Evolutionary conservation across 768 basidiomycete genomes (phyloP), one percentile per base, ranked within the genome.

Genomic region (Dentipellis fragilis): DNA sequence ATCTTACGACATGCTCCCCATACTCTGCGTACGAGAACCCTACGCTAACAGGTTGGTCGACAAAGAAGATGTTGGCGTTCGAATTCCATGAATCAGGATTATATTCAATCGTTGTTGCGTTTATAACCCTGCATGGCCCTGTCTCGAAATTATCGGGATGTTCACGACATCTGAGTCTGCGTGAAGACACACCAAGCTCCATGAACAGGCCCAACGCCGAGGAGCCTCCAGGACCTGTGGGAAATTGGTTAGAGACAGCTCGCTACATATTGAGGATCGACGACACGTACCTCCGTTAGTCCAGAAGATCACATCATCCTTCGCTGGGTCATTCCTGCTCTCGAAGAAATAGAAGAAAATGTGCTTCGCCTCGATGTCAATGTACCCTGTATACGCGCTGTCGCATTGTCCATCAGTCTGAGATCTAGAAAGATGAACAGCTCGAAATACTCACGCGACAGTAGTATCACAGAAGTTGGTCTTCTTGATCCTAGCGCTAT

Each of bases 301-400:
- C 69, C 69, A 70, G 57, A 70, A 64, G n/a, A 68, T 61, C n/a
- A 69, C 64, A 54, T 68, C 65, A 40, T 68, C 68, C 34, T 42
- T 66, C 22, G 62, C 62, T 0, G 70, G 71, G 42, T 69, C 57
- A 22, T 61, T 63, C 48, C 77, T 61, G 35, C 71, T 72, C 61
- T 78, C 76, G 62, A 79, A 78, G 65, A 79, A 80, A 66, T 85
- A 85, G 71, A 87, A 87, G 67, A 83, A 84, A 45, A 84, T 53
- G 58, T 84, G 83, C 54, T 81, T 77, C 19, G 81, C 80, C 62
- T 80, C 72, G 47, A 83, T 73, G 57, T 85, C 84, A 54, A 86
- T 82, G 60, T 85, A 85, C 10, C 84, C 84, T 0, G 83, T 83
- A 64, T 81, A 86, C 1, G 76, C 68, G 19, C 80, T 83, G 40